Percentiles rank a stretch among this genome's conserved stretches.
Evolutionary conservation across 1,139 yeast species (phyloP).

Genomic region (Wickerhamomyces sp.): DNA sequence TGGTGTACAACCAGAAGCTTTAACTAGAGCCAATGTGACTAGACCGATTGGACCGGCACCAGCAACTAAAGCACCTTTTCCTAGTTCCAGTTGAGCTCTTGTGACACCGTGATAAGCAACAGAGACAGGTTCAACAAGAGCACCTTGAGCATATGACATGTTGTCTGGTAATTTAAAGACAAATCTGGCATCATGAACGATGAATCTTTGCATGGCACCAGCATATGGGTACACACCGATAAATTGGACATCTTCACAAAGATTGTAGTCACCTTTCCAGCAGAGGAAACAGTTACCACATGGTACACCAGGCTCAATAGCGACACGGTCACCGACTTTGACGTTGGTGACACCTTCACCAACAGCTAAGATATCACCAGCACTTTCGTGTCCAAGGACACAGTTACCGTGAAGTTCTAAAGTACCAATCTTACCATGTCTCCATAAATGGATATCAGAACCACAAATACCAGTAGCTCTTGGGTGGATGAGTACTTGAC

Average conservation of each 20-base stretch:
- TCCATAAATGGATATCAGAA: constrained; percentile 76
- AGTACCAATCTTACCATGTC: constrained; percentile 74
- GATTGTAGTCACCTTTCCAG: constrained; percentile 68
- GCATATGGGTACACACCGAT: constrained; percentile 80
- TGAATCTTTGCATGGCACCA: constrained; percentile 63
- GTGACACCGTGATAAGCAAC: constrained; percentile 82
- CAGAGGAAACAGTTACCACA: constrained; percentile 70
- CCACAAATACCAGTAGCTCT: constrained; percentile 81
- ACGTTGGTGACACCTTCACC: constrained; percentile 57
- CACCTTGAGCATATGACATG: constrained; percentile 78
- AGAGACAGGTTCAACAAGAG: constrained; percentile 79
- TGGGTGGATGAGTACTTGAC: constrained; percentile 42
- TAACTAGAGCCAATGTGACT: constrained; percentile 69
- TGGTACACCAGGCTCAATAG: constrained; percentile 83
- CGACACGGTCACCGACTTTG: constrained; percentile 73
- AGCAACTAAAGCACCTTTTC: constrained; percentile 70
- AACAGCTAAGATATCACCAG: constrained; percentile 63
- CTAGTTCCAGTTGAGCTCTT: constrained; percentile 58
- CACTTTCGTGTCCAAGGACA: constrained; percentile 71
- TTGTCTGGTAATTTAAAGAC: constrained; percentile 73
- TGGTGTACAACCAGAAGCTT: constrained; percentile 73
- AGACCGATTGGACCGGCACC: constrained; percentile 96
- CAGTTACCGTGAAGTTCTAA: constrained; percentile 52
- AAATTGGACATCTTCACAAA: constrained; percentile 77
- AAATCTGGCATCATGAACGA: constrained; percentile 65